Conservation (phyloP, 2,329 filamentous ascomycete genomes). For the Fusarium penzigii region DNA sequence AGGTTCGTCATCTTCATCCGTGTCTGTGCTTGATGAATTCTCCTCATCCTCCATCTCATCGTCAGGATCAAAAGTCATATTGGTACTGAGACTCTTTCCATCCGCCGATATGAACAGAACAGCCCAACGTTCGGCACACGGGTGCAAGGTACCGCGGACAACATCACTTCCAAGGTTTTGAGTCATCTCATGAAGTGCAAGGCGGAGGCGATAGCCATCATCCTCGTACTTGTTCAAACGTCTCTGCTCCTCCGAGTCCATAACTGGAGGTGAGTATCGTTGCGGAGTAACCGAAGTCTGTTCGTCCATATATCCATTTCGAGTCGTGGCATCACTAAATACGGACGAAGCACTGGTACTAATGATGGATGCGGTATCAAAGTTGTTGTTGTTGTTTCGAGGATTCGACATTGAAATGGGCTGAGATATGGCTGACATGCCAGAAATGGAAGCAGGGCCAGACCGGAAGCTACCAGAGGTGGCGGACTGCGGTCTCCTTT, state of each 20-base stretch:
- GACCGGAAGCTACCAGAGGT: conserved; percentile 64
- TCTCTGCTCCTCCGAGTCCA: conserved; percentile 45
- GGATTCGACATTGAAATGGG: conserved; percentile 62
- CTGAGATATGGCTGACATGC: conserved; percentile 67
- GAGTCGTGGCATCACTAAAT: conserved; percentile 70
- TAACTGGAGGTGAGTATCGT: conserved; percentile 55
- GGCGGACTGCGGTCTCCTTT: conserved; percentile 64
- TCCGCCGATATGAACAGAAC: conserved; percentile 77
- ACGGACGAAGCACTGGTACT: conserved; percentile 74
- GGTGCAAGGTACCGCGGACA: conserved; percentile 69
- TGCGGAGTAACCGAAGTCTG: conserved; percentile 49
- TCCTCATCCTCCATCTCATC: conserved; percentile 67
- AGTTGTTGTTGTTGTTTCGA: conserved; percentile 45
- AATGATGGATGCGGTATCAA: conserved; percentile 69
- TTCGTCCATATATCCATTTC: conserved; percentile 63
- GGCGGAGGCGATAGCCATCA: conserved; percentile 64
- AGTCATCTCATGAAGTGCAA: conserved; percentile 71
- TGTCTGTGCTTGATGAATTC: conserved; percentile 60
- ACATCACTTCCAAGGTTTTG: conserved; percentile 65
- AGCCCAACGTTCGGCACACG: conserved; percentile 81
- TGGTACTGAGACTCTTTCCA: conserved; percentile 67
- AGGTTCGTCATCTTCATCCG: conserved; percentile 62
- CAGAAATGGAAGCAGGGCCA: conserved; percentile 68
- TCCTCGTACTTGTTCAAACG: conserved; percentile 59
- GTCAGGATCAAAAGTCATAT: conserved; percentile 72